Evolutionary conservation across 1,284 basidiomycete genomes (phyloP).

Genomic region (Leccinum pallidistipes): DNA sequence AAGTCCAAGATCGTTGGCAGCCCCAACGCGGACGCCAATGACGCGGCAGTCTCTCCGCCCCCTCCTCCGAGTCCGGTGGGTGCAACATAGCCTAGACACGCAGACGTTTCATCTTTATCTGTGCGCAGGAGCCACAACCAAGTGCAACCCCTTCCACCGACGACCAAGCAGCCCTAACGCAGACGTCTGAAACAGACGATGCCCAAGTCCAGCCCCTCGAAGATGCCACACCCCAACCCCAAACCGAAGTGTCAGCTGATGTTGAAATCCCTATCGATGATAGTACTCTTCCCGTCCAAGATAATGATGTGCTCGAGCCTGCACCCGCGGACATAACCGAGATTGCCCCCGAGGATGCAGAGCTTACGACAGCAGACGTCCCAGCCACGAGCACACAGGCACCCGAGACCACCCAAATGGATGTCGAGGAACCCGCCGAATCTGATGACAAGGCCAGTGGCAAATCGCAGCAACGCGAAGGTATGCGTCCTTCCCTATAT

Average conservation of each 20-base stretch:
- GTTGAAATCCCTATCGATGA: constrained; percentile 5
- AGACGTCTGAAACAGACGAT: constrained; percentile 8
- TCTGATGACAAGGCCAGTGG: constrained; percentile 8
- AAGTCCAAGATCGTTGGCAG: constrained; percentile 40
- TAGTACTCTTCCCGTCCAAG: constrained; percentile 15
- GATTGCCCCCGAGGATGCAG: constrained; percentile 7
- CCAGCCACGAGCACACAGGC: constrained; percentile 6
- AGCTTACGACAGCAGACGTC: constrained; percentile 9
- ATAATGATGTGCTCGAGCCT: constrained; percentile 14
- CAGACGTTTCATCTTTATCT: neutral
- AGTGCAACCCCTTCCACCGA: neutral
- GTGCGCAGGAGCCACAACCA: constrained; percentile 17
- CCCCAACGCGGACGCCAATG: constrained; percentile 7
- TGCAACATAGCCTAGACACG: neutral
- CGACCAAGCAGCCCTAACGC: neutral
- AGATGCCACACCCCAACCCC: constrained; percentile 6
- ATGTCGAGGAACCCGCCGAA: constrained; percentile 24
- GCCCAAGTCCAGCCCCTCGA: constrained; percentile 1
- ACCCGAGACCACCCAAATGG: constrained; percentile 7
- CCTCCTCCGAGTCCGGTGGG: constrained; percentile 14
- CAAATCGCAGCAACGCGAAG: constrained; percentile 24
- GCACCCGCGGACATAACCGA: constrained; percentile 12
- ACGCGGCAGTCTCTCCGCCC: constrained; percentile 14
- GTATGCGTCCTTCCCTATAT: constrained; percentile 6
- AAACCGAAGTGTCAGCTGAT: neutral